phyloP scores from a whole-genome alignment of 352 stramenopile genomes.

The Globisporangium cederbergense region DNA sequence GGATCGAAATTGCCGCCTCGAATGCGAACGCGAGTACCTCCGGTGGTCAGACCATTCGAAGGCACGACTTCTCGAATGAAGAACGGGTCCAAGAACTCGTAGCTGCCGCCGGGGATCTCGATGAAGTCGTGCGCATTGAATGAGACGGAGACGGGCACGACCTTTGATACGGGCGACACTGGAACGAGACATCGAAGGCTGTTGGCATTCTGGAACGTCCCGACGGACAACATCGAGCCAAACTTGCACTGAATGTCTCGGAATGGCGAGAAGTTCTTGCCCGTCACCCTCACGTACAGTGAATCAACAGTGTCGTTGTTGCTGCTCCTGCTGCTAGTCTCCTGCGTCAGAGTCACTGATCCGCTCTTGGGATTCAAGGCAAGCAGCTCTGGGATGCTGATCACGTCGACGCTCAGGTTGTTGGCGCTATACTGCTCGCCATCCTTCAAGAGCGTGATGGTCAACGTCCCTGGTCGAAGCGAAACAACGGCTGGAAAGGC shows the following conservation, averaged over 20 bases:
- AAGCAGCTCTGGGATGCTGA: conserved; percentile 29
- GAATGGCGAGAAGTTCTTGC: conserved; percentile 49
- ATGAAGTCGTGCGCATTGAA: conserved; percentile 71
- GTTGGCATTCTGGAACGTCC: conserved; percentile 32
- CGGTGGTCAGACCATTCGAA: conserved; percentile 39
- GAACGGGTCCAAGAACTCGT: conserved; percentile 37
- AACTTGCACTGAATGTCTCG: conserved; percentile 36
- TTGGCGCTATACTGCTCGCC: conserved; percentile 26
- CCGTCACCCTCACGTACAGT: conserved; percentile 21
- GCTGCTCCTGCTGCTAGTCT: not conserved
- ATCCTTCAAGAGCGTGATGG: conserved; percentile 19
- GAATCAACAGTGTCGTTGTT: not conserved
- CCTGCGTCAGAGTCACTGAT: not conserved
- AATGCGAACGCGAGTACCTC: conserved; percentile 64
- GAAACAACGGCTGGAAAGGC: conserved; percentile 4
- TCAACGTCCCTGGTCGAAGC: conserved; percentile 16
- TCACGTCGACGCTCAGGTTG: conserved; percentile 23
- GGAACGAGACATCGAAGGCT: conserved; percentile 45
- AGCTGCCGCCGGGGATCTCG: conserved; percentile 17
- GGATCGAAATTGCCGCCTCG: conserved; percentile 43
- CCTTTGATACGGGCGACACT: conserved; percentile 15
- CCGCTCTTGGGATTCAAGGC: conserved; percentile 26
- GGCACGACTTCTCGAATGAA: conserved; percentile 36
- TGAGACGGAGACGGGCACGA: conserved; percentile 36
- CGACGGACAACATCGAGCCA: conserved; percentile 20